Evolutionary conservation across 306 rosid species (phyloP).

Genomic region (Arachis stenosperma): DNA sequence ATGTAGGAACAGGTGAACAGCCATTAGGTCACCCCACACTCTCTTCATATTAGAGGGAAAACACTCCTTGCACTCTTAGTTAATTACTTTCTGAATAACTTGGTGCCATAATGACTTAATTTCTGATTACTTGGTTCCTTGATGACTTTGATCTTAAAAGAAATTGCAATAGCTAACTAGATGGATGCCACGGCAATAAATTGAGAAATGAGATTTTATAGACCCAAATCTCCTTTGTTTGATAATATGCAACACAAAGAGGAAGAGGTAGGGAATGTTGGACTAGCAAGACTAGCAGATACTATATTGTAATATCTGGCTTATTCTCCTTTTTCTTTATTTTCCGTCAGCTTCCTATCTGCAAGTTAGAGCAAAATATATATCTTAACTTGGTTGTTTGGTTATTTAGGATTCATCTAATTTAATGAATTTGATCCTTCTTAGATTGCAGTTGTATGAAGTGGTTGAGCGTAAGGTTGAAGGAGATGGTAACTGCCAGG

Average conservation of each 20-base stretch:
- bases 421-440: slow-evolving; percentile 37
- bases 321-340: slow-evolving; percentile 15
- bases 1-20: slow-evolving; percentile 21
- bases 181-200: background rate
- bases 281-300: slow-evolving; percentile 17
- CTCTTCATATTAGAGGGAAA: slow-evolving; percentile 3
- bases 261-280: slow-evolving; percentile 20
- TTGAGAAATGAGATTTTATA: background rate
- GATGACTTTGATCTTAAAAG: slow-evolving; percentile 19
- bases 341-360: slow-evolving; percentile 2
- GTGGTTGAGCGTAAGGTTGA: slow-evolving; percentile 79
- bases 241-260: slow-evolving; percentile 14
- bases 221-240: background rate
- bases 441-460: slow-evolving; percentile 84
- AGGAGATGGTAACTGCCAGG: slow-evolving; percentile 99
- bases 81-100: slow-evolving; percentile 25
- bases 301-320: slow-evolving; percentile 2
- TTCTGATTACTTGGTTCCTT: slow-evolving; percentile 8
- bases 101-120: slow-evolving; percentile 25
- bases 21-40: slow-evolving; percentile 12
- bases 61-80: background rate
- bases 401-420: slow-evolving; percentile 33
- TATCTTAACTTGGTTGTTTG: slow-evolving; percentile 9
- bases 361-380: slow-evolving; percentile 15
- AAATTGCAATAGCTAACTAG: background rate